Percentiles rank a stretch among this genome's conserved stretches.
Conservation (phyloP, 2,329 filamentous ascomycete genomes). For the Fusarium paranaense region DNA sequence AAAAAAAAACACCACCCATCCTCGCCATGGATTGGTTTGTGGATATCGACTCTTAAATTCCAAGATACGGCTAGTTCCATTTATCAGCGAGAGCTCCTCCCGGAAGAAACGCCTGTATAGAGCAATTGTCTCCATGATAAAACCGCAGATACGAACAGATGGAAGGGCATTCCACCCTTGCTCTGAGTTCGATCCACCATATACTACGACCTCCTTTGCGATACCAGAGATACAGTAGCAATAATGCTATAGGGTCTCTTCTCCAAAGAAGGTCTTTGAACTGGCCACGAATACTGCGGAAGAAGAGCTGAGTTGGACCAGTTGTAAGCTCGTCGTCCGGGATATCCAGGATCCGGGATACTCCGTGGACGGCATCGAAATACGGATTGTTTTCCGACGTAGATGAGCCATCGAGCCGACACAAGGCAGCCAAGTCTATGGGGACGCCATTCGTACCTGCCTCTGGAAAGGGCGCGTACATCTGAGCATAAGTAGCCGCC, state of each 20-base stretch:
- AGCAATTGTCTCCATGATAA: constrained; percentile 43
- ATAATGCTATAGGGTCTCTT: constrained; percentile 53
- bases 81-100: constrained; percentile 47
- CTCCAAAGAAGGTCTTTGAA: constrained; percentile 49
- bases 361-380: constrained; percentile 51
- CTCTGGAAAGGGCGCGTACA: constrained; percentile 50
- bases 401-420: constrained; percentile 45
- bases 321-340: constrained; percentile 46
- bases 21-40: too few relatives aligned
- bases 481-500: constrained; percentile 49
- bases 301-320: constrained; percentile 51
- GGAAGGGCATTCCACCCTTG: constrained; percentile 55
- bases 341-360: constrained; percentile 47
- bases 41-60: not conserved
- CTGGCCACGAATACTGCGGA: constrained; percentile 45
- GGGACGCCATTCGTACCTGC: constrained; percentile 44
- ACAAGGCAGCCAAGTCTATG: constrained; percentile 36
- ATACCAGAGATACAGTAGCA: constrained; percentile 58
- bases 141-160: constrained; percentile 52
- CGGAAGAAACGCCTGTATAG: constrained; percentile 48
- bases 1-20: not conserved
- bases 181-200: constrained; percentile 58
- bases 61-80: not conserved
- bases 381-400: constrained; percentile 52
- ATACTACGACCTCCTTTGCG: constrained; percentile 52